Conservation (phyloP, 176 grass and related monocot genomes). For the Bolboschoenus planiculmis region DNA sequence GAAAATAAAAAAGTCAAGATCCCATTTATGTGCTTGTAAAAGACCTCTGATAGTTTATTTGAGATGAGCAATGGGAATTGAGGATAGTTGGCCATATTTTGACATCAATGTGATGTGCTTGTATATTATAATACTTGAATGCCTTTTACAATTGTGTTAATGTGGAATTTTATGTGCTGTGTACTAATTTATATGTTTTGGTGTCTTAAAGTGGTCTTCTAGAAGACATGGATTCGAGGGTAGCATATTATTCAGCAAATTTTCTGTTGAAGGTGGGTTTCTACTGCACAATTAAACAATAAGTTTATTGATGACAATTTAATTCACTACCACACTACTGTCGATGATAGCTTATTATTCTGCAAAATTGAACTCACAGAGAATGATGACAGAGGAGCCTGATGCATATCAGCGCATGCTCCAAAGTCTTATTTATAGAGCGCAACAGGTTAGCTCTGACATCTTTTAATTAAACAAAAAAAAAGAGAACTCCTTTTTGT, state of each 20-base stretch:
- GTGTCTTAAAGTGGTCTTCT: slow-evolving; percentile 63
- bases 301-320: background rate
- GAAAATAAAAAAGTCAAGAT: background rate
- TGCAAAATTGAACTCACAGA: slow-evolving; percentile 43
- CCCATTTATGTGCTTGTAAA: background rate
- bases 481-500: background rate
- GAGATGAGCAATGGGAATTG: background rate
- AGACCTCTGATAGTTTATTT: background rate
- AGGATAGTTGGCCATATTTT: background rate
- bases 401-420: slow-evolving; percentile 91
- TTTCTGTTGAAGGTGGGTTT: slow-evolving; percentile 88
- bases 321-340: background rate
- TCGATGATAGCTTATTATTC: background rate
- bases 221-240: slow-evolving; percentile 91
- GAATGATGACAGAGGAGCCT: slow-evolving; percentile 98
- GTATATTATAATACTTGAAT: background rate
- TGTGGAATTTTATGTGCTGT: slow-evolving; percentile 12
- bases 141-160: background rate
- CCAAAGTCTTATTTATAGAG: slow-evolving; percentile 85
- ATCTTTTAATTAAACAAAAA: background rate
- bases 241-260: slow-evolving; percentile 97
- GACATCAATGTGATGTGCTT: background rate
- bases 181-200: slow-evolving; percentile 14
- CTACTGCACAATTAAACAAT: background rate
- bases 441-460: slow-evolving; percentile 60